Base-by-base conservation (phyloP, 345 rosid species). In the Firmiana major region DNA sequence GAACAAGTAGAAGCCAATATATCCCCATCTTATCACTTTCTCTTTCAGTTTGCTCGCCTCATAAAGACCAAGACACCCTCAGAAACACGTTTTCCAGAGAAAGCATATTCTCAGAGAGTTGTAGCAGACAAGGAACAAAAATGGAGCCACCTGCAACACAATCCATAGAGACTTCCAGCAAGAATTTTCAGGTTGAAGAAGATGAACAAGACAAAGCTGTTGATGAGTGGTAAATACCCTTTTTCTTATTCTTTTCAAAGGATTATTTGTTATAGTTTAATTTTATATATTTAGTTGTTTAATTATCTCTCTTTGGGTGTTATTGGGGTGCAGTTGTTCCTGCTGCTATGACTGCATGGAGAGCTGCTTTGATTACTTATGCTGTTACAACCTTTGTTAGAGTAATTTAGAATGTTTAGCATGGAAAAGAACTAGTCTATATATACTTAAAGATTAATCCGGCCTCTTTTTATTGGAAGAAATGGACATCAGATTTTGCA, bases 71-170 rank as follows among this genome's bases (percentile, higher is more conserved):
- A 15, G 43, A 64, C 19, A 22, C 17, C 7, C 51, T 68, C 34
- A 38, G 6, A 34, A 63, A 24, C 36, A 26, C 8, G 12, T 31
- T 12, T 13, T 42, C 46, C 8, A 24, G 53, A 42, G 42, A 31
- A n/a, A 53, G 45, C 77, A 26, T 63, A n/a, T 21, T 22, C 49
- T 63, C 71, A 7, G 54, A 34, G 16, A 16, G 1, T 10, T 69
- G 16, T 26, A 26, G 42, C 58, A 69, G 73, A 48, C 73, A 69
- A 16, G 40, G 46, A 45, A 19, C 1, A 13, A 42, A 13, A 71
- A 87, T 83, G 88, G 89, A 88, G 24, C 85, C 91, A 4, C 91
- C 89, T 11, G 55, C 82, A 43, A 12, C 84, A 24, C 85, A 75
- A 71, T 42, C 75, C 79, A 79, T 87, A 3, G 81, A 79, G 12